Base-by-base conservation (phyloP, 768 basidiomycete species). In the Kwoniella bestiolae region DNA sequence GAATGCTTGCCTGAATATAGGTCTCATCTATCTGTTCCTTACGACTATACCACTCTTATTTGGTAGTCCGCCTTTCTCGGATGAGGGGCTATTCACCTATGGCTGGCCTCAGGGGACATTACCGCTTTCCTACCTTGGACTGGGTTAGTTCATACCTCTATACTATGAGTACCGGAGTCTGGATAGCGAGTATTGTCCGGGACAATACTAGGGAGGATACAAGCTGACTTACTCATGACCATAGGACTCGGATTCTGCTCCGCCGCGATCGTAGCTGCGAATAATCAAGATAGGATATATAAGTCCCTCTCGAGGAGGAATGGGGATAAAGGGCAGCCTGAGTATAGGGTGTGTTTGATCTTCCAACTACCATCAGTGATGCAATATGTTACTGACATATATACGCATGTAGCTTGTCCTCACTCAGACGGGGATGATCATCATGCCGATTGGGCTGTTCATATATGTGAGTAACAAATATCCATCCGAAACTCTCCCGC, bases 331-430 rank as follows among this genome's bases (percentile, higher is more conserved):
- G 75, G 77, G 12, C 73, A 75, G 57, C 75, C 75, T 31, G 75
- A 76, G 60, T 76, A 77, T 35, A 38, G 77, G 38, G 74, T 77
- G 29, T 61, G 75, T 70, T 9, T 8, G 35, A 16, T 38, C 35
- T 11, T 38, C 35, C 9, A n/a, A n/a, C n/a, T n/a, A n/a, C n/a
- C n/a, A n/a, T n/a, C n/a, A n/a, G n/a, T n/a, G n/a, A n/a, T n/a
- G n/a, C n/a, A n/a, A n/a, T n/a, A n/a, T n/a, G n/a, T n/a, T n/a
- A n/a, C n/a, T n/a, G n/a, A n/a, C n/a, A n/a, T n/a, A n/a, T n/a
- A n/a, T n/a, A n/a, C n/a, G n/a, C n/a, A n/a, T 4, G 8, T 46
- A 78, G 77, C 75, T 79, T n/a, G 70, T 79, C 21, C 65, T 77
- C 47, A 77, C 75, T 12, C 75, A 77, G 55, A 72, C 63, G 12